A percentile compares a stretch with the other conserved stretches of the same genome.
Evolutionary conservation across 179 eudicot species (phyloP).

Genomic region (Beta lomatogona): DNA sequence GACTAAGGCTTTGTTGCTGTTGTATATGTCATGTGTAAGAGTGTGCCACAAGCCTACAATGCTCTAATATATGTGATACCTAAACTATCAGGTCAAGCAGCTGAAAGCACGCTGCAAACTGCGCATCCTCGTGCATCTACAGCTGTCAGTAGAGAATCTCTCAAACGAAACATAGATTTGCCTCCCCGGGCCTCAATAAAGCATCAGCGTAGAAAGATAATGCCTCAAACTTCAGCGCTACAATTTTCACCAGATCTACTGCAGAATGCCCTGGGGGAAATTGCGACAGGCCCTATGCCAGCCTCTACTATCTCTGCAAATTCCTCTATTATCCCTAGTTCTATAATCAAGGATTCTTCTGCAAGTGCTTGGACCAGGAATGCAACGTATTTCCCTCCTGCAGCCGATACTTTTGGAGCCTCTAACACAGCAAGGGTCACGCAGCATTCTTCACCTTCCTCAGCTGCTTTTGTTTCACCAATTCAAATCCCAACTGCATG

Average conservation of each 20-base stretch:
- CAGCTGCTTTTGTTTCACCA: conserved; percentile 3
- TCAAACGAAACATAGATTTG: conserved; percentile 23
- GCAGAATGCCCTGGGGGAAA: conserved; percentile 24
- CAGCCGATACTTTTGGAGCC: neutral
- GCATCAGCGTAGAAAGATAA: conserved; percentile 23
- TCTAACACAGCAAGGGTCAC: neutral
- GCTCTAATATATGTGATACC: conserved; percentile 11
- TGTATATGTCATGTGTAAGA: neutral
- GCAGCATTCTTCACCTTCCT: neutral
- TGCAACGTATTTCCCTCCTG: conserved; percentile 1
- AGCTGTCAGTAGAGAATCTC: neutral
- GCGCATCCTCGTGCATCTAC: conserved; percentile 18
- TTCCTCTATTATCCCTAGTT: conserved; percentile 15
- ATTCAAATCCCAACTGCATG: neutral
- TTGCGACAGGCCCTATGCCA: conserved; percentile 8
- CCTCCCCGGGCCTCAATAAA: conserved; percentile 4
- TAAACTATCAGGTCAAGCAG: conserved; percentile 20
- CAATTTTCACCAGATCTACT: conserved; percentile 21
- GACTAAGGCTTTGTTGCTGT: too few species aligned
- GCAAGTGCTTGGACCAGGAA: conserved; percentile 7
- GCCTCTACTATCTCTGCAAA: conserved; percentile 8
- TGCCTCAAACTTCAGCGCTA: conserved; percentile 9
- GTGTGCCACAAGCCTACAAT: neutral
- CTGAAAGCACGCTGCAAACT: neutral
- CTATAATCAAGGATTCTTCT: neutral